Base-by-base conservation (phyloP, 306 rosid genomes). In the Medicago lupulina region DNA sequence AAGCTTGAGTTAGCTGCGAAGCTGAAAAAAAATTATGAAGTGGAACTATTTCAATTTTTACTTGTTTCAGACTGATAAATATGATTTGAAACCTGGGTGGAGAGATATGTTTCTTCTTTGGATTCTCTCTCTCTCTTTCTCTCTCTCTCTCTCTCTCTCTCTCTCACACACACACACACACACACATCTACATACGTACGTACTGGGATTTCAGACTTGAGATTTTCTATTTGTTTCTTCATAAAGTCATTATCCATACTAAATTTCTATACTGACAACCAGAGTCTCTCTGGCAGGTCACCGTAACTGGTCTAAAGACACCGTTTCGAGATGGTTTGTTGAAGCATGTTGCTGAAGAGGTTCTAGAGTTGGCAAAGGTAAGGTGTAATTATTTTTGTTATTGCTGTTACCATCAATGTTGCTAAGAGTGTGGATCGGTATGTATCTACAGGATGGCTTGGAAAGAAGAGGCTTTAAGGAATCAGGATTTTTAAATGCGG, bases 401-500 rank as follows among this genome's bases (percentile, higher is more conserved):
- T 78, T 11, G 49, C 62, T 64, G 41, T 70, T 76, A 73, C 74
- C 64, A 9, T 67, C 60, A 31, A 55, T 73, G 61, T 81, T 79
- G 46, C 76, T 71, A 57, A 63, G 23, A 60, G 71, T 73, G 31
- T 67, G 77, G 70, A 49, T 63, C 12, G 53, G 11, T 67, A 13
- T 59, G 53, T 46, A 74, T 76, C 76, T 49, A 21, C 74, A 96
- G 99, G 97, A 92, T 79, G 99, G 99, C 67, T 81, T 96, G 88
- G 97, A 96, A 74, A 85, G 96, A 85, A 88, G 98, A 89, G 99
- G 98, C 75, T 96, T 57, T 80, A 92, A 96, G 83, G 99, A 96
- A 86, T 66, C 89, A 0, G 98, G 97, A 60, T 92, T 92, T 88
- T 85, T 96, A 83, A 96, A 96, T 80, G 99, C 79, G 77, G 97